A percentile compares a stretch with the other conserved stretches of the same genome.
Conservation (phyloP, 192 early-diverging fungal genomes). For the Coemansia sp. region DNA sequence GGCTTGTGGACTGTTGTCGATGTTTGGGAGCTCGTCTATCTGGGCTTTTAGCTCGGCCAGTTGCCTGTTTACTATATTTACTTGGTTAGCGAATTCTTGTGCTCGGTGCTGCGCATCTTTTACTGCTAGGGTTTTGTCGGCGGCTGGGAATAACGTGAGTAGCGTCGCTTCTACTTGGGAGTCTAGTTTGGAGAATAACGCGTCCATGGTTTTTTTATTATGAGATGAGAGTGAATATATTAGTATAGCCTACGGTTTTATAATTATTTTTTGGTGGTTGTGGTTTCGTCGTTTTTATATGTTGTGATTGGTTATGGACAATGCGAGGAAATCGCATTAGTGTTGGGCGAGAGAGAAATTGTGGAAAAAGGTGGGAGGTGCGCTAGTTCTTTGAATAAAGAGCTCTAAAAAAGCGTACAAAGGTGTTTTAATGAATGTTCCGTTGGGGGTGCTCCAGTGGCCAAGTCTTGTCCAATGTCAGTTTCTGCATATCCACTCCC, state of each 20-base stretch:
- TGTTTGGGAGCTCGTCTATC: slow-evolving; percentile 18
- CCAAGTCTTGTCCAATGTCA: too few species aligned
- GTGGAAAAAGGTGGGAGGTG: background rate
- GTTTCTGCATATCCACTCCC: too few species aligned
- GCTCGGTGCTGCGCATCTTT: slow-evolving; percentile 52
- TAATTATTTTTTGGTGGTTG: background rate
- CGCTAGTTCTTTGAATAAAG: background rate
- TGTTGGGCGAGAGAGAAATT: background rate
- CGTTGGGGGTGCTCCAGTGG: too few species aligned
- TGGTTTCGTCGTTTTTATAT: background rate
- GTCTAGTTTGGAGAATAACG: slow-evolving; percentile 38
- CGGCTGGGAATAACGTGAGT: slow-evolving; percentile 36
- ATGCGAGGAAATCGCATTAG: background rate
- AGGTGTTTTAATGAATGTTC: too few species aligned
- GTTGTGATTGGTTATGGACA: slow-evolving; percentile 7
- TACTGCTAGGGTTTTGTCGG: background rate
- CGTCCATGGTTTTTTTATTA: slow-evolving; percentile 23
- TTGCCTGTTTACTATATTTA: slow-evolving; percentile 20
- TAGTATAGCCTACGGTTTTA: background rate
- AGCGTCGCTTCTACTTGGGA: slow-evolving; percentile 32
- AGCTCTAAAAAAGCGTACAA: too few species aligned
- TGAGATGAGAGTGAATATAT: background rate
- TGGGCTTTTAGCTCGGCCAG: slow-evolving; percentile 34
- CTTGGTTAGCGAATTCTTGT: slow-evolving; percentile 34
- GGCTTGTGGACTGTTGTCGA: background rate